A percentile compares a stretch with the other conserved stretches of the same genome.
Evolutionary conservation across 257 asterid genomes (phyloP).

Genomic region (Orobanche coerulescens): DNA sequence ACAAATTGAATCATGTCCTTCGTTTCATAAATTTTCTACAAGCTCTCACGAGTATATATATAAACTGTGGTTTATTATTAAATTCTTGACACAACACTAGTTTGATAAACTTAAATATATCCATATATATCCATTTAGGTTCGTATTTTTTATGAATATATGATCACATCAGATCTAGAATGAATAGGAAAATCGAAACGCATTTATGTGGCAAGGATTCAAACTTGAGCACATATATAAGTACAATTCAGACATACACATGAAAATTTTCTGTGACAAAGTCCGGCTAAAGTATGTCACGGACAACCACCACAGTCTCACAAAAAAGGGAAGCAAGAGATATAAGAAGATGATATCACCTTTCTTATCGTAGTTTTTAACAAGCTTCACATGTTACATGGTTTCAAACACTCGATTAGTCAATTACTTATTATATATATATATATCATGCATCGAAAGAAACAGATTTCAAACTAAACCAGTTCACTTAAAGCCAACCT

Average conservation of each 20-base stretch:
- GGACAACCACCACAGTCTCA: background rate
- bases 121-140: background rate
- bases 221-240: too few species aligned
- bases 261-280: background rate
- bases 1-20: slow-evolving; percentile 14
- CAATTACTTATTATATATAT: too few species aligned
- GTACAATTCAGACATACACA: background rate
- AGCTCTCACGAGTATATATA: background rate
- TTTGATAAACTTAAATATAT: too few species aligned
- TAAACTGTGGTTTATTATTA: too few species aligned
- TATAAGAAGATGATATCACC: background rate
- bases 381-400: background rate
- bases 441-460: background rate
- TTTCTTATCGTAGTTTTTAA: background rate
- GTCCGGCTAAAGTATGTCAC: too few species aligned
- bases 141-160: background rate
- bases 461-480: background rate
- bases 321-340: too few species aligned
- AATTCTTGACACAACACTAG: too few species aligned
- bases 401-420: background rate
- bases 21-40: background rate
- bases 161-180: background rate
- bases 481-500: background rate
- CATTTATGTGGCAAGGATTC: background rate
- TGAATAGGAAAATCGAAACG: background rate